Evolutionary conservation across 352 stramenopile species (phyloP), one percentile per base, ranked within the genome.

Genomic region (Phytophthora niederhauseri): DNA sequence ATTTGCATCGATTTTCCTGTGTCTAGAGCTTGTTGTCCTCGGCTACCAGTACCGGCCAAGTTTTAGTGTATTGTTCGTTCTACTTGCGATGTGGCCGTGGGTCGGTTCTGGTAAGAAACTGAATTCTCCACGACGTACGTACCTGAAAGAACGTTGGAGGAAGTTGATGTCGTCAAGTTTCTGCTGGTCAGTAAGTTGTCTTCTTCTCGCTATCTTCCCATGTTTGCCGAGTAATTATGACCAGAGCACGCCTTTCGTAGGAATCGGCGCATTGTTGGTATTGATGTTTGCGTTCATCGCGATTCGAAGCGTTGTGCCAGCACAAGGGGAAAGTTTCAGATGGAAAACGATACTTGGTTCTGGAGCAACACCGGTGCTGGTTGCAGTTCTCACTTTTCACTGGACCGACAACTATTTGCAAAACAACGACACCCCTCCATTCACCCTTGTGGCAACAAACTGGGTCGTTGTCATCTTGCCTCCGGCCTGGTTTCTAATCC

Each of bases 121-220:
- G 14, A 41, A 64, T 28, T n/a, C 46, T 26, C 34, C 5, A 8
- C 8, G 31, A 31, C 53, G 22, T 11, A 22, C 57, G 6, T 22
- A 61, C 12, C 5, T 45, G 50, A 64, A 36, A 53, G 22, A 57
- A 41, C 34, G 15, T 26, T 52, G 34, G 45, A 55, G 22, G 17
- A 68, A 52, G 8, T 56, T 55, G n/a, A 19, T 68, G 2, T 57
- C 61, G n/a, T 53, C 70, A 51, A 65, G 38, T 58, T 48, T 58
- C 4, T 70, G 30, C 12, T 95, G 83, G 88, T 66, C 75, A 6
- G 55, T 53, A 14, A 77, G 74, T 48, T 94, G 81, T 56, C 26
- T 88, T 8, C 59, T 80, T n/a, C 64, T 93, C 46, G 76, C 80
- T 5, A 55, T 92, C 4, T 95, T 94, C 50, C 87, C 88, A 53